Conservation (phyloP, 345 rosid genomes). For the Hibiscus mutabilis region DNA sequence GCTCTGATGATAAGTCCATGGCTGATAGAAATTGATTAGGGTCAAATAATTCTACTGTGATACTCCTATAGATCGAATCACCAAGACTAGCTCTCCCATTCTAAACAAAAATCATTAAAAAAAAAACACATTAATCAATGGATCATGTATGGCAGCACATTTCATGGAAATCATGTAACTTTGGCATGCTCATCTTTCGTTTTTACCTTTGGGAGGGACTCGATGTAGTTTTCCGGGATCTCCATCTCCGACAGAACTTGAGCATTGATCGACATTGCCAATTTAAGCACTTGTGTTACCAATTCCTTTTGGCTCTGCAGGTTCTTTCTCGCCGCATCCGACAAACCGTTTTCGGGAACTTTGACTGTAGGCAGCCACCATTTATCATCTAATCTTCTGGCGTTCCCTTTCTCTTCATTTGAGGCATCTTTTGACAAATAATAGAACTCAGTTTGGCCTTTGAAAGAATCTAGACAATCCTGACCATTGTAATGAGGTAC, state of each 20-base stretch:
- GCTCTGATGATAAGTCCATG: conserved; percentile 86
- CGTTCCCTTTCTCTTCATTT: conserved; percentile 42
- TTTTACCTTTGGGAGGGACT: conserved; percentile 82
- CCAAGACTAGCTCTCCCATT: conserved; percentile 94
- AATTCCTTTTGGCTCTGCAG: conserved; percentile 78
- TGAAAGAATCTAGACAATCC: conserved; percentile 84
- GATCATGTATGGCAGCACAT: not conserved
- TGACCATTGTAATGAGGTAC: conserved; percentile 17
- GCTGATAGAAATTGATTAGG: conserved; percentile 69
- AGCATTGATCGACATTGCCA: conserved; percentile 95
- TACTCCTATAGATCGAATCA: conserved; percentile 63
- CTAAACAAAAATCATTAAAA: conserved; percentile 23
- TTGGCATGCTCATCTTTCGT: not conserved
- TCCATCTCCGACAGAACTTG: conserved; percentile 89
- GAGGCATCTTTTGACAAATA: conserved; percentile 68
- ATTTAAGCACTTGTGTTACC: conserved; percentile 90
- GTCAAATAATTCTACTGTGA: conserved; percentile 77
- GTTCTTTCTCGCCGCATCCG: conserved; percentile 57
- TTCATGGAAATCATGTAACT: not conserved
- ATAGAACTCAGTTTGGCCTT: conserved; percentile 65
- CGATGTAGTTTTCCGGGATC: conserved; percentile 84
- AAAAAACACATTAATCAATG: not conserved
- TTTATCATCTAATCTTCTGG: conserved; percentile 66
- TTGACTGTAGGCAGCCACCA: conserved; percentile 91
- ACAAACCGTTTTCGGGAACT: conserved; percentile 71